Base-by-base conservation (phyloP, 2,329 filamentous ascomycete genomes). In the Lasiodiplodia sp. region DNA sequence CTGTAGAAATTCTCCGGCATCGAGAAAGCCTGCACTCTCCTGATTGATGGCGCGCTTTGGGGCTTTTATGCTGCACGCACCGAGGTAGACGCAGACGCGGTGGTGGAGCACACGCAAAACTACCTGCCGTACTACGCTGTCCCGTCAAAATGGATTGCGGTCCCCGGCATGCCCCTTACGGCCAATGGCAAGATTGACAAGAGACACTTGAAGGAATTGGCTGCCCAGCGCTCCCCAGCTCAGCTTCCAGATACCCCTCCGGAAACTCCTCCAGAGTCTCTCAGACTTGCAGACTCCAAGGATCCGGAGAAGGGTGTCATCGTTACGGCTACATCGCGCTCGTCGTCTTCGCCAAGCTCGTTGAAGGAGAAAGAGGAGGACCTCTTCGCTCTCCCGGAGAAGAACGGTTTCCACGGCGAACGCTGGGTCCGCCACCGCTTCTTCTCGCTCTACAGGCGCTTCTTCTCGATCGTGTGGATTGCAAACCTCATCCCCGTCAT, bases 181-280 rank as follows among this genome's bases (percentile, higher is more conserved):
- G 71, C 80, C 2, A 88, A 88, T 69, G 87, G 87, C 55, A 88
- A 88, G 75, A 82, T 87, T 53, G 83, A 88, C 75, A 87, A 87
- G 78, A 78, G 76, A 25, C 75, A 77, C 5, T 81, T 88, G 3
- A 76, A 74, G 8, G 72, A 74, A 11, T 71, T 83, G 16, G 70
- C 71, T 23, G 55, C 71, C 4, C 69, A 65, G n/a, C 31, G 44
- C 25, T 63, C 58, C 37, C 58, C 58, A 10, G 58, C 40, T n/a
- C 58, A 63, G 23, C 58, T 12, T 25, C 58, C 44, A 16, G 58
- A 49, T 28, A 49, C 58, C 12, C 58, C 40, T 18, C 58, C 40
- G 16, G 58, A 63, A 6, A 63, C 58, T 16, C 58, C 58, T 16
- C 58, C 58, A 4, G 58, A 63, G 12, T 63, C 44, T 14, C 18